Evolutionary conservation across 305 asterid species (phyloP).

Genomic region (Andrographis paniculata): DNA sequence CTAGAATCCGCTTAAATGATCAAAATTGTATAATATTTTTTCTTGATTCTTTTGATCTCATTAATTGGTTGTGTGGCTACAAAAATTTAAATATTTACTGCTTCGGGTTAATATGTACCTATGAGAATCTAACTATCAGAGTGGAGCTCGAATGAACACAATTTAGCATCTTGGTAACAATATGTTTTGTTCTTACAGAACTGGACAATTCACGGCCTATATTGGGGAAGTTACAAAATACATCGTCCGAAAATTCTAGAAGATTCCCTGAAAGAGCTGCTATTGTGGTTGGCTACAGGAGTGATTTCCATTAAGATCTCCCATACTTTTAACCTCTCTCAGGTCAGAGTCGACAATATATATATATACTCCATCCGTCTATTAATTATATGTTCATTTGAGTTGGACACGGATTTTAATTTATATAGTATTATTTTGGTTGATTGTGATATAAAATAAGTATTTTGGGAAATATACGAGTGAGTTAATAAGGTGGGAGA

Average conservation of each 20-base stretch:
- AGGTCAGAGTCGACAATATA: conserved; percentile 64
- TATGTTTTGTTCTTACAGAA: conserved; percentile 34
- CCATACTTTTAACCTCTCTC: conserved; percentile 48
- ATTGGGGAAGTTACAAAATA: conserved; percentile 85
- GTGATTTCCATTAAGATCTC: conserved; percentile 60
- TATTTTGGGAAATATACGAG: no score
- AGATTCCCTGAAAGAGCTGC: conserved; percentile 74
- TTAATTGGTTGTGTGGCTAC: no score
- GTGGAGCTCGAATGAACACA: not conserved
- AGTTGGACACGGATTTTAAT: no score
- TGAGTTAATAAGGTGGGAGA: no score
- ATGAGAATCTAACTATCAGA: not conserved
- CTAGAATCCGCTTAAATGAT: no score
- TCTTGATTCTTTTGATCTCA: no score
- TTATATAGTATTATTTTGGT: no score
- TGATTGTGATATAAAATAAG: no score
- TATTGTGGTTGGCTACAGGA: conserved; percentile 79
- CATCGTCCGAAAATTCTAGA: conserved; percentile 55
- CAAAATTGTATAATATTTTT: no score
- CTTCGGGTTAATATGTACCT: no score
- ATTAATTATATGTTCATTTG: not conserved
- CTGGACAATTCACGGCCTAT: conserved; percentile 93
- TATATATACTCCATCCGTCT: not conserved
- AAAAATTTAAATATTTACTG: no score
- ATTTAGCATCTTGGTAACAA: conserved; percentile 1